Base-by-base conservation (phyloP, 331 rosid genomes). In the Malus hybrid region DNA sequence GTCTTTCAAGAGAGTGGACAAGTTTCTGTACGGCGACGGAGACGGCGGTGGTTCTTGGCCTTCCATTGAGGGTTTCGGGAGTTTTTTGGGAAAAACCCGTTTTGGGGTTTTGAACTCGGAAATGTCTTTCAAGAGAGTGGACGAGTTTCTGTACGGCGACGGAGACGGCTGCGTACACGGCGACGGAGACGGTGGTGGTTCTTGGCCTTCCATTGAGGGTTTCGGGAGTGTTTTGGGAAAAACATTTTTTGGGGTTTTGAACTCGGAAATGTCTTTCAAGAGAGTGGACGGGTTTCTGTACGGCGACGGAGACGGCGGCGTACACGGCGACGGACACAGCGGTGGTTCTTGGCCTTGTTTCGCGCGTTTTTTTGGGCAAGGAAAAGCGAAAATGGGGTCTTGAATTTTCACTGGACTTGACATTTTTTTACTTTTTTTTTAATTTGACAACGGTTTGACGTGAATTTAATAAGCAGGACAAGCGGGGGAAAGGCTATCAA, bases 91-190 rank as follows among this genome's bases (percentile, higher is more conserved):
- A 22, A 22, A 22, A 22, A 22, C 24, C 24, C 24, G 24, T 22
- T 80, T 89, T 0, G 97, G 98, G 66, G 97, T 91, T 75, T 85
- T 89, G 91, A 78, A 89, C 68, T 93, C 91, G 46, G 98, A 86
- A 26, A 93, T 84, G 83, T 93, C 98, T 69, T 78, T 87, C 79
- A 93, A 84, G 65, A 89, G 80, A 1, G 87, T 24, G 7, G 80
- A 55, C 0, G 86, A 22, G 4, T 77, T 24, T 24, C 34, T 80
- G 68, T n/a, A 81, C 0, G 85, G 89, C 13, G 79, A 24, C 24
- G 24, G 24, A 24, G 24, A 24, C 24, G 24, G 24, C 24, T 24
- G 24, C 24, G 24, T 24, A 24, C 24, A 85, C 1, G 85, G 89
- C 10, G 79, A 88, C 1, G 79, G 83, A 34, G 53, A 71, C 2